Conservation (phyloP, 2,329 filamentous ascomycete species). For the Claviceps purpurea region DNA sequence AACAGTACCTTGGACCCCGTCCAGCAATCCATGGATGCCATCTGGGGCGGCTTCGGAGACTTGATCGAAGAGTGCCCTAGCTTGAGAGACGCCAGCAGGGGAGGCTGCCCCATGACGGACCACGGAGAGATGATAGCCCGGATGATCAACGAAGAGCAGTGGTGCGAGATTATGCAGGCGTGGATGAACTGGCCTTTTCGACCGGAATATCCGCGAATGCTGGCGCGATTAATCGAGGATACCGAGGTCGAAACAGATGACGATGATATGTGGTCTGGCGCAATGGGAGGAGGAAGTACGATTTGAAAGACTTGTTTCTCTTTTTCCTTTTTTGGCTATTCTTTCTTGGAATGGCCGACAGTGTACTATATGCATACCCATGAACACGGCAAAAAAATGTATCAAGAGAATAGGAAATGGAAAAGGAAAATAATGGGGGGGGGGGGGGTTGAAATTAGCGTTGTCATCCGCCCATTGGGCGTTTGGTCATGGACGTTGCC, state of each 20-base stretch:
- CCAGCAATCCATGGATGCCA: constrained; percentile 29
- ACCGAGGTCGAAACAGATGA: constrained; percentile 11
- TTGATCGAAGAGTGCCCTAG: constrained; percentile 35
- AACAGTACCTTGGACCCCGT: constrained; percentile 30
- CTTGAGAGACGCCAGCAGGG: constrained; percentile 31
- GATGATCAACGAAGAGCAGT: constrained; percentile 38
- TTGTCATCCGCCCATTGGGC: too few relatives aligned
- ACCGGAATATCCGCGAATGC: constrained; percentile 34
- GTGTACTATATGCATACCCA: too few relatives aligned
- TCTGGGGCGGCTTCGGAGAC: constrained; percentile 48
- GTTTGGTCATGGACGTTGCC: too few relatives aligned
- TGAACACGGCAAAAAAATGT: too few relatives aligned
- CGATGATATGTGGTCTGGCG: constrained; percentile 13
- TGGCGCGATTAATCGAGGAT: constrained; percentile 27
- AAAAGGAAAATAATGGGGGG: too few relatives aligned
- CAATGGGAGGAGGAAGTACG: constrained; percentile 3
- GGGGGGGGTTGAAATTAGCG: too few relatives aligned
- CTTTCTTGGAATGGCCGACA: too few relatives aligned
- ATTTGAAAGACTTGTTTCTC: background rate
- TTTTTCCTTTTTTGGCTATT: background rate
- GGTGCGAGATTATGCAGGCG: constrained; percentile 42
- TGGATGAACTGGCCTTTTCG: constrained; percentile 56
- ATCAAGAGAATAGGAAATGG: too few relatives aligned
- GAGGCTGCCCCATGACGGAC: constrained; percentile 30
- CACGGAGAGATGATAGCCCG: constrained; percentile 31